Evolutionary conservation across 352 stramenopile species (phyloP), one percentile per base, ranked within the genome.

Genomic region (Blastocystis hominis): DNA sequence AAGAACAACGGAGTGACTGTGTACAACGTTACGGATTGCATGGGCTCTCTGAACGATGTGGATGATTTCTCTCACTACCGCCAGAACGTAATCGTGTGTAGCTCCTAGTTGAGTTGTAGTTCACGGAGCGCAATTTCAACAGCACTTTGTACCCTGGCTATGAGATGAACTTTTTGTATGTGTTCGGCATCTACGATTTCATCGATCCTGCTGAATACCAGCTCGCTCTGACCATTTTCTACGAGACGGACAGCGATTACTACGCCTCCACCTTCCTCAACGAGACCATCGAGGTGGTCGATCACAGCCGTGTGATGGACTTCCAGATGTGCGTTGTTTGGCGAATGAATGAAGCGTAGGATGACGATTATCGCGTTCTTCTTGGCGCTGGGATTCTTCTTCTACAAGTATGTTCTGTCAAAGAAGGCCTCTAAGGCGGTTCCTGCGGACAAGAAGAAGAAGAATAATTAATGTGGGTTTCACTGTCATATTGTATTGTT

Each of bases 81-180:
- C 42, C 76, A 86, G 63, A 86, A 86, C 46, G 76, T 86, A n/a
- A 46, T n/a, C 42, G n/a, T 86, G 20, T 5, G 3, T 7, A 2
- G 30, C 24, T 30, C 46, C 13, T 20, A 6, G 17, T 1, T 86
- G 30, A 86, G 17, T 7, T 20, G 15, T 86, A 86, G 76, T 86
- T 86, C 76, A 86, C 76, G 7, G 76, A 86, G 40, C 30, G 63
- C 20, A 86, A 86, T n/a, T 86, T 86, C 76, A 86, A 86, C 42
- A 75, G 34, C 15, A 86, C 76, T 54, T 24, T 86, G 63, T 86
- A 86, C 40, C 76, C 76, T 34, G 76, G 76, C 3, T 86, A 86
- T 76, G 76, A 86, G 63, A 86, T 86, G 59, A 86, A 72, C 63
- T 76, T 86, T 72, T 36, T 76, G 59, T 86, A 86, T 44, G 76